phyloP scores from a whole-genome alignment of 441 rosid genomes.

The Isatis lusitanica region DNA sequence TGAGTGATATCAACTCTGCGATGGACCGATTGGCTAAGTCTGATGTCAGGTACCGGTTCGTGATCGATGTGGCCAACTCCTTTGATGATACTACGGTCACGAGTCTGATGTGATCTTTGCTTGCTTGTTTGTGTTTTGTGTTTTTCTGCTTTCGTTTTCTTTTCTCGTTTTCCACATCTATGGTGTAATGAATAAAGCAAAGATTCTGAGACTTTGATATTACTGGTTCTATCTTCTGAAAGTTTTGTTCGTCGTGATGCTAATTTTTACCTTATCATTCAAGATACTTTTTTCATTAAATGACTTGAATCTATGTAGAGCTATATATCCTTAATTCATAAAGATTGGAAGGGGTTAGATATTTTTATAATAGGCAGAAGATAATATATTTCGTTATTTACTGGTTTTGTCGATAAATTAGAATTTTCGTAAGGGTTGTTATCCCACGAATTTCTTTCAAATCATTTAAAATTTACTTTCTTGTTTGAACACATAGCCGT shows the following conservation, averaged over 20 bases:
- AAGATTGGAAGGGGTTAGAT: too few relatives aligned
- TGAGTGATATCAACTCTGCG: slow-evolving; percentile 63
- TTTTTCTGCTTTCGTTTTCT: neutral
- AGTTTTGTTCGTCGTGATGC: neutral
- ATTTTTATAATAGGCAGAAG: too few relatives aligned
- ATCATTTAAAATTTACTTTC: too few relatives aligned
- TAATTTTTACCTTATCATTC: neutral
- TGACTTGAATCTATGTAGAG: neutral
- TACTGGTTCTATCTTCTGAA: neutral
- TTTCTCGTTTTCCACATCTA: neutral
- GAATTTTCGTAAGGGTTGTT: too few relatives aligned
- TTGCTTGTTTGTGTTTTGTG: neutral
- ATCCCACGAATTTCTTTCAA: too few relatives aligned
- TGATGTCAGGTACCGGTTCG: slow-evolving; percentile 79
- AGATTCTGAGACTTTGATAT: neutral
- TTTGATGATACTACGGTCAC: slow-evolving; percentile 1
- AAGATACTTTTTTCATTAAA: neutral
- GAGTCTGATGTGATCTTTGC: neutral
- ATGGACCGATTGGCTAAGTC: slow-evolving; percentile 75
- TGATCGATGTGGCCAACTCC: slow-evolving; percentile 76
- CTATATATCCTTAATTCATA: too few relatives aligned
- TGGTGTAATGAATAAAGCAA: neutral
- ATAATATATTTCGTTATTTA: too few relatives aligned
- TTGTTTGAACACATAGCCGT: too few relatives aligned
- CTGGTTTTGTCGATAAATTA: too few relatives aligned